Base-by-base conservation (phyloP, 2,329 filamentous ascomycete genomes). In the Monilinia polystroma region DNA sequence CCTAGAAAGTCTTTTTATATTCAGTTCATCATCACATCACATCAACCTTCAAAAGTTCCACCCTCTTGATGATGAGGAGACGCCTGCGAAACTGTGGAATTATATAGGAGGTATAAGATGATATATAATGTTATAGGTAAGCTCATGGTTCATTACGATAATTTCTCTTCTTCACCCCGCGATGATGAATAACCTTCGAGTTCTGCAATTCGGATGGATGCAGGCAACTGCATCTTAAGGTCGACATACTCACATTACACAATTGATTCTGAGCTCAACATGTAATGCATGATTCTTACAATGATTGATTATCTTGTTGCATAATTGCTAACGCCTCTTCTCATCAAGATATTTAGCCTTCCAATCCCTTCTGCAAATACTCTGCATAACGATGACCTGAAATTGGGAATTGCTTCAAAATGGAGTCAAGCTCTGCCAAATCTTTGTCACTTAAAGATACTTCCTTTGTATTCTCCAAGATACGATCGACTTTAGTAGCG, bases 391-490 rank as follows among this genome's bases (percentile, higher is more conserved):
- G 78, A 1, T 69, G 75, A 2, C 86, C 86, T 1, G 76, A 76
- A 10, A 81, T 73, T 56, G 81, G 78, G 70, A 85, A 83, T 65
- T 78, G 80, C 12, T 75, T 77, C 32, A 87, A 72, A 12, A 84
- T 80, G 20, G 73, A 72, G 59, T 85, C 82, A 60, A 88, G 83
- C 70, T 81, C 79, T 7, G 72, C 74, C 75, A 85, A 73, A 69
- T 88, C 86, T 5, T 79, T 80, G 2, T 81, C 78, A 1, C 78
- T 81, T 56, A 88, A 74, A 1, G 81, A 77, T 6, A 87, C 78
- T 47, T 79, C 70, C 68, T 79, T 81, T 43, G 80, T 77, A 71
- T 91, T 91, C 80, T 90, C 88, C n/a, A 79, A 72, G 14, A 90
- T 81, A 29, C 87, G 80, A 49, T 78, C 81, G 12, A 78, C 79